Base-by-base conservation (phyloP, 106 monocot genomes). In the Platanthera guangdongensis region DNA sequence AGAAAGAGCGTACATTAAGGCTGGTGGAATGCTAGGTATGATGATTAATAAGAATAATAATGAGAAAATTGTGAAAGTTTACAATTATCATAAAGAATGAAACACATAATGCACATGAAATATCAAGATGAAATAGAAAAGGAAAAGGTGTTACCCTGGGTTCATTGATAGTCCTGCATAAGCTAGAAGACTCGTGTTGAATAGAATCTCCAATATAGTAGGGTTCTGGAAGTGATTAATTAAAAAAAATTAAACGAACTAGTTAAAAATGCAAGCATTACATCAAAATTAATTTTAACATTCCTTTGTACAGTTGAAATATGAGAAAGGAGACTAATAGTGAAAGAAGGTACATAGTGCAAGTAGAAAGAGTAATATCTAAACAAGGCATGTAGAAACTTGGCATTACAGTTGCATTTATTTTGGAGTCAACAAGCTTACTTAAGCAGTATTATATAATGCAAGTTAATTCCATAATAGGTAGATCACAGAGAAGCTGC, bases 171-270 rank as follows among this genome's bases (percentile, higher is more conserved):
- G 25, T 76, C 63, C 21, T 45, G 53, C 39, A 22, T 19, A 76
- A 60, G 72, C 72, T 80, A 28, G 53, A 25, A 65, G 80, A 22
- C 47, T 47, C 51, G 7, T 51, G 69, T 10, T 74, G 74, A 30
- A 64, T 74, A 73, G 71, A 51, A 84, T 84, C 84, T 72, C 73
- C 76, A 65, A 80, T 74, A 74, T 78, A 80, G 72, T 74, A 80
- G 62, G 76, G 77, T 22, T 80, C 77, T 84, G 76, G 30, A 52
- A 50, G 45, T 46, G 39, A 57, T 57, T 6, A 59, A 8, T 51
- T 25, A 71, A 12, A 69, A 60, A 25, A 57, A 76, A 32, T n/a
- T 47, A 15, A 70, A 48, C n/a, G 2, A 70, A 48, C 47, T 48
- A 18, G 16, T 48, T 70, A 70, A 70, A 68, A 14, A 53, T 54